phyloP scores from a whole-genome alignment of 140 eudicot species.

The Bidens hawaiensis region DNA sequence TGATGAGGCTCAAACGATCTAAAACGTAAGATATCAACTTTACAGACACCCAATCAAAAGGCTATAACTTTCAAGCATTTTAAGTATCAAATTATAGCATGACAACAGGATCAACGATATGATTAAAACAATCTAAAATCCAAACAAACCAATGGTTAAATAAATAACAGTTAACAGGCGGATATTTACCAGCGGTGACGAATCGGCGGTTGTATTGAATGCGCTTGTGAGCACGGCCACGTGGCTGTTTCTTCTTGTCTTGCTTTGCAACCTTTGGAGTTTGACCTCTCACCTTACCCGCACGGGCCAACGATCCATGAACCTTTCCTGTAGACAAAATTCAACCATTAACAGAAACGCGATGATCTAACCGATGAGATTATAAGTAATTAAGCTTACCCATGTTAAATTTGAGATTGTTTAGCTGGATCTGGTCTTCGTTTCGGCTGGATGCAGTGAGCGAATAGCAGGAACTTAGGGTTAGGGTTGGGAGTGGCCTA shows the following conservation, averaged over 20 bases:
- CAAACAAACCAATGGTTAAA: too few relatives aligned
- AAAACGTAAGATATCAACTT: too few relatives aligned
- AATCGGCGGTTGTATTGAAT: conserved; percentile 61
- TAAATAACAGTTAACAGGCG: too few relatives aligned
- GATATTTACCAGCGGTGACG: conserved; percentile 61
- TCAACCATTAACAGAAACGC: not conserved
- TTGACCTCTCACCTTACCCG: conserved; percentile 57
- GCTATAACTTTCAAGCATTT: too few relatives aligned
- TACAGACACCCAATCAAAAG: too few relatives aligned
- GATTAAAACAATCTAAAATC: too few relatives aligned
- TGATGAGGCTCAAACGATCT: too few relatives aligned
- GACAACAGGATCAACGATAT: too few relatives aligned
- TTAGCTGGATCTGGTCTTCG: not conserved
- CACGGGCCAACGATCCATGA: conserved; percentile 64
- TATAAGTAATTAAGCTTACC: conserved; percentile 16
- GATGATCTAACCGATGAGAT: not conserved
- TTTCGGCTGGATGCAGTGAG: conserved; percentile 15
- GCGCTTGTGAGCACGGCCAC: conserved; percentile 63
- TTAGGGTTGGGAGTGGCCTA: not conserved
- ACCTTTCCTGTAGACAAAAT: conserved; percentile 42
- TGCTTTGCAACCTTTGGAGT: conserved; percentile 63
- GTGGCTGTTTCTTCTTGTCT: conserved; percentile 65
- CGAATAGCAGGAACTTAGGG: conserved; percentile 9
- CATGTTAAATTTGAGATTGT: conserved; percentile 12
- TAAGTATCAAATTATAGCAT: too few relatives aligned